These are phyloP conservation scores for Phytopythium sindhum DNA, from an alignment of 352 stramenopile genomes.

Conservation along the genomic window DNA sequence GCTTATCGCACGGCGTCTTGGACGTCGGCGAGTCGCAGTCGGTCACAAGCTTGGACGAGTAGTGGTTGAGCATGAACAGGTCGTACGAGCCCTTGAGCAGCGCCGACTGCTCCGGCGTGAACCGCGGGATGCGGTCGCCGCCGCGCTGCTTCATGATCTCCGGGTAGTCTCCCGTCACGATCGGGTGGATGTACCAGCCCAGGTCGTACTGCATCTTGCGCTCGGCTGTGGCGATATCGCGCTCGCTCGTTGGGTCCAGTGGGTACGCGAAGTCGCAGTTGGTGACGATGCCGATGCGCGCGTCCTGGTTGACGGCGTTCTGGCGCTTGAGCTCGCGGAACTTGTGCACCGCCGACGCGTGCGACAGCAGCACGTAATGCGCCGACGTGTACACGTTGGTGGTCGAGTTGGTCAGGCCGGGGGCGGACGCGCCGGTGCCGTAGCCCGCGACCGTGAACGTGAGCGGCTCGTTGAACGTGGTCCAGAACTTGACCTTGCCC, in stretches of 20 bases:
- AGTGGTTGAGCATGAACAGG: slow-evolving; percentile 96
- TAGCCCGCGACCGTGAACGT: slow-evolving; percentile 46
- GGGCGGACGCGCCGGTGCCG: background rate
- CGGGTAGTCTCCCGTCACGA: slow-evolving; percentile 91
- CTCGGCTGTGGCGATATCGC: slow-evolving; percentile 63
- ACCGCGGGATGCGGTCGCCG: slow-evolving; percentile 78
- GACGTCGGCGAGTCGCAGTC: slow-evolving; percentile 39
- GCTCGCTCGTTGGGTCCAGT: slow-evolving; percentile 60
- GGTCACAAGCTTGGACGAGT: slow-evolving; percentile 64
- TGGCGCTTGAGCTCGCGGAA: slow-evolving; percentile 35
- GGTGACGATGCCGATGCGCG: slow-evolving; percentile 90
- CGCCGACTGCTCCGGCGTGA: slow-evolving; percentile 74
- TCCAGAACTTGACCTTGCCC: slow-evolving; percentile 89
- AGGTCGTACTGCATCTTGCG: slow-evolving; percentile 89
- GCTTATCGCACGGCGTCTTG: slow-evolving; percentile 9
- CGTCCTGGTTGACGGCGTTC: slow-evolving; percentile 44
- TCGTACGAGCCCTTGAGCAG: slow-evolving; percentile 84
- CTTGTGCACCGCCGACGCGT: slow-evolving; percentile 31
- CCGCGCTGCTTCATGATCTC: slow-evolving; percentile 82
- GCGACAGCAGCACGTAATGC: slow-evolving; percentile 90
- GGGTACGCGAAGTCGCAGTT: slow-evolving; percentile 81
- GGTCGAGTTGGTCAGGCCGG: slow-evolving; percentile 22
- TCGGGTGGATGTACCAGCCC: slow-evolving; percentile 91
- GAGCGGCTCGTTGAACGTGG: slow-evolving; percentile 95
- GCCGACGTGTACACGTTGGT: slow-evolving; percentile 45